Conservation (phyloP, 352 stramenopile genomes). For the Phytophthora parvispora region DNA sequence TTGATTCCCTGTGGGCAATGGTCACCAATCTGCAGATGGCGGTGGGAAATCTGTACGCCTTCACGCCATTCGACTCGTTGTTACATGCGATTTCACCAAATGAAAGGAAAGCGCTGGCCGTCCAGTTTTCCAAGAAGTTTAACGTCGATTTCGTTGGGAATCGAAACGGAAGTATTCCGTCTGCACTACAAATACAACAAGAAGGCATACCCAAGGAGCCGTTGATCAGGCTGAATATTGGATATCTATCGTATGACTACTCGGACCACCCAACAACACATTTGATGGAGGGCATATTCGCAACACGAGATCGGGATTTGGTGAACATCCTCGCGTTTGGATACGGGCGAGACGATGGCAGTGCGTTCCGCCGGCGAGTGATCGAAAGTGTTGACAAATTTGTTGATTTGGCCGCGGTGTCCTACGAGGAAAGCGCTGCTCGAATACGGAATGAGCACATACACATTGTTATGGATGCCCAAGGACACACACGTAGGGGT, state of each 20-base stretch:
- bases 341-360: conserved; percentile 80
- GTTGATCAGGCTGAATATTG: conserved; percentile 55
- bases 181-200: background rate
- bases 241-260: conserved; percentile 89
- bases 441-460: conserved; percentile 44
- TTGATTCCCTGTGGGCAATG: conserved; percentile 44
- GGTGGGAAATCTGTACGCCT: conserved; percentile 18
- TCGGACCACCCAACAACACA: conserved; percentile 84
- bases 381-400: conserved; percentile 59
- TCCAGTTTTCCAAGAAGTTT: conserved; percentile 38
- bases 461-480: conserved; percentile 85
- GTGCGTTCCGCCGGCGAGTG: conserved; percentile 43
- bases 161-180: background rate
- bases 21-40: conserved; percentile 37
- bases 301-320: conserved; percentile 34
- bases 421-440: conserved; percentile 48
- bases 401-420: conserved; percentile 51
- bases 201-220: background rate
- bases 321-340: conserved; percentile 52
- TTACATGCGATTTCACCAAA: conserved; percentile 44
- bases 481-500: conserved; percentile 75
- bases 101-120: conserved; percentile 54
- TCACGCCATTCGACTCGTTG: conserved; percentile 85
- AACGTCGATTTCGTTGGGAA: background rate
- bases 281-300: conserved; percentile 82